A percentile compares a stretch with the other conserved stretches of the same genome.
phyloP scores from a whole-genome alignment of 1,284 basidiomycete genomes.

The Porogramme epimiltina region DNA sequence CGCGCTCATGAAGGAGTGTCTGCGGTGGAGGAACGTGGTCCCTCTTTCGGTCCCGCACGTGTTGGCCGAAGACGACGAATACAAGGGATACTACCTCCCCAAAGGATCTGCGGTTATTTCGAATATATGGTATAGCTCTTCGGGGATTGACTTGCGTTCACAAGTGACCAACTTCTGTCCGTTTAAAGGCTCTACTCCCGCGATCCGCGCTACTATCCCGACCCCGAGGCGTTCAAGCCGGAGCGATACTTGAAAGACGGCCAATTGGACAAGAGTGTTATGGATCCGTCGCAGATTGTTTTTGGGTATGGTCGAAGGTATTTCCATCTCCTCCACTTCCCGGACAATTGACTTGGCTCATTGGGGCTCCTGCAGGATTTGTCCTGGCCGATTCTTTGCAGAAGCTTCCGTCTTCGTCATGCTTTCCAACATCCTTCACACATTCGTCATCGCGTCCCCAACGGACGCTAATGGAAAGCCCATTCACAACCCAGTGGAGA shows the following conservation, averaged over 20 bases:
- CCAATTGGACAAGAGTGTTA: not conserved
- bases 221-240: conserved; percentile 7
- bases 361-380: conserved; percentile 4
- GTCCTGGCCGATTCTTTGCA: conserved; percentile 15
- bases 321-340: not conserved
- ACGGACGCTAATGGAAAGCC: conserved; percentile 3
- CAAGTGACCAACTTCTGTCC: no score
- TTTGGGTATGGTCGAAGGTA: conserved; percentile 12
- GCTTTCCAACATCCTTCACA: conserved; percentile 7
- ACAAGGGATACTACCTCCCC: conserved; percentile 9
- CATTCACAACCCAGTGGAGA: not conserved
- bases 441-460: conserved; percentile 2
- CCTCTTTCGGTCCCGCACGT: conserved; percentile 1
- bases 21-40: conserved; percentile 1
- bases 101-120: conserved; percentile 20
- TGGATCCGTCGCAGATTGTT: not conserved
- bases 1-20: conserved; percentile 1
- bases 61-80: conserved; percentile 13
- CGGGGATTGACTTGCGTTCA: not conserved
- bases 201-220: conserved; percentile 1
- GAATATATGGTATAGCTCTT: conserved; percentile 10
- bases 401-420: conserved; percentile 7
- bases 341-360: not conserved
- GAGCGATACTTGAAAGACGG: conserved; percentile 9
- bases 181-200: conserved; percentile 14